Evolutionary conservation across 2,329 filamentous ascomycete genomes (phyloP).

Genomic region (Claviceps sorghi): DNA sequence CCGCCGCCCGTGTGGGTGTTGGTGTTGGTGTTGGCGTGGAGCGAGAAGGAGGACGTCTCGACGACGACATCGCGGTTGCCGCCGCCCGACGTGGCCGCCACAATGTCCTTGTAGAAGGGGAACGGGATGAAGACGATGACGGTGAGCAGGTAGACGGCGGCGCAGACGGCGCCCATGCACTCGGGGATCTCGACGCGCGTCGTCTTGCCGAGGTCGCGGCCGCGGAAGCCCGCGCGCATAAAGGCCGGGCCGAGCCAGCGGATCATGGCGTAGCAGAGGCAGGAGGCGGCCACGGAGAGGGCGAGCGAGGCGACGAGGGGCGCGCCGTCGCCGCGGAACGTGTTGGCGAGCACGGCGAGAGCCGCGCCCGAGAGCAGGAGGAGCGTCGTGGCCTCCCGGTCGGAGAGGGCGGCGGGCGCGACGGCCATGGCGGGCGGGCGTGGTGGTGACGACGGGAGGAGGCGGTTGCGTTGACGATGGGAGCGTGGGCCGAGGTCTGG

Average conservation of each 20-base stretch:
- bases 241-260: conserved; percentile 87
- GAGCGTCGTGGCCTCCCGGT: conserved; percentile 38
- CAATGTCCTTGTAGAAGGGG: conserved; percentile 96
- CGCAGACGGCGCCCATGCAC: conserved; percentile 89
- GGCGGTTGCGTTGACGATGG: neutral
- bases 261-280: conserved; percentile 70
- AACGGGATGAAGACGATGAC: conserved; percentile 92
- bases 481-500: too few relatives aligned
- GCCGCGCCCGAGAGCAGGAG: conserved; percentile 53
- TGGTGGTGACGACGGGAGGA: neutral
- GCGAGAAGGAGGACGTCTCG: conserved; percentile 41
- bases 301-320: conserved; percentile 79
- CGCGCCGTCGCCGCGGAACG: conserved; percentile 72
- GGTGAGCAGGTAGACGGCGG: conserved; percentile 77
- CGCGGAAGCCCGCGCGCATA: conserved; percentile 75
- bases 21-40: conserved; percentile 14
- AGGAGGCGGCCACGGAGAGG: conserved; percentile 73
- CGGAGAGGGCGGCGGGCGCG: conserved; percentile 28
- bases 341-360: conserved; percentile 61
- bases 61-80: conserved; percentile 80
- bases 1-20: conserved; percentile 42
- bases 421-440: neutral
- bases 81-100: conserved; percentile 83
- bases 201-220: conserved; percentile 66
- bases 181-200: conserved; percentile 70